phyloP scores from a whole-genome alignment of 1,284 basidiomycete genomes.

The Pseudozyma sp. region DNA sequence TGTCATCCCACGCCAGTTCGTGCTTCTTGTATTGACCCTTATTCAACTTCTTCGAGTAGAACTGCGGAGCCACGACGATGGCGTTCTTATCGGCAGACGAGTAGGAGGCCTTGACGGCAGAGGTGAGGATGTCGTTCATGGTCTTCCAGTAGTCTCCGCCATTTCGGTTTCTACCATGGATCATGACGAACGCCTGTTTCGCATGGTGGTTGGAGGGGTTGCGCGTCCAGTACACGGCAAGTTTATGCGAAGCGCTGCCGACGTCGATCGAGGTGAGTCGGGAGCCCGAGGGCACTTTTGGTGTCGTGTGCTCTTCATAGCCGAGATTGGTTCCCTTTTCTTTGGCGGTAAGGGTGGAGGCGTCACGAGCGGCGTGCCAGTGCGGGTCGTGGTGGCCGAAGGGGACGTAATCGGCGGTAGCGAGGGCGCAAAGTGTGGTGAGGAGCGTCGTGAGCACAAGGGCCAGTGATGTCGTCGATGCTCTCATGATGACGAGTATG shows the following conservation, averaged over 20 bases:
- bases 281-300: conserved; percentile 50
- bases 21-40: conserved; percentile 52
- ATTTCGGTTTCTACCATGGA: conserved; percentile 62
- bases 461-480: neutral
- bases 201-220: conserved; percentile 32
- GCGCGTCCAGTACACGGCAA: conserved; percentile 56
- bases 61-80: conserved; percentile 63
- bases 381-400: conserved; percentile 10
- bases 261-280: conserved; percentile 46
- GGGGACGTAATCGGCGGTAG: conserved; percentile 11
- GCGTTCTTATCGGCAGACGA: conserved; percentile 39
- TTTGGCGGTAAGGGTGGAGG: conserved; percentile 35
- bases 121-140: conserved; percentile 53
- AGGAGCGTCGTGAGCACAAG: conserved; percentile 8
- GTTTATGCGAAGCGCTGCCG: conserved; percentile 22
- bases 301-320: conserved; percentile 38
- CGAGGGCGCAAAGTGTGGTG: conserved; percentile 4
- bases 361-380: conserved; percentile 29
- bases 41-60: conserved; percentile 58
- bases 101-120: conserved; percentile 40
- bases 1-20: conserved; percentile 61
- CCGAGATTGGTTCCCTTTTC: conserved; percentile 30
- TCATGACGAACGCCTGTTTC: conserved; percentile 63
- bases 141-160: conserved; percentile 59
- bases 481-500: neutral